Conservation (phyloP, 345 rosid genomes). For the Rhizophora mangle region DNA sequence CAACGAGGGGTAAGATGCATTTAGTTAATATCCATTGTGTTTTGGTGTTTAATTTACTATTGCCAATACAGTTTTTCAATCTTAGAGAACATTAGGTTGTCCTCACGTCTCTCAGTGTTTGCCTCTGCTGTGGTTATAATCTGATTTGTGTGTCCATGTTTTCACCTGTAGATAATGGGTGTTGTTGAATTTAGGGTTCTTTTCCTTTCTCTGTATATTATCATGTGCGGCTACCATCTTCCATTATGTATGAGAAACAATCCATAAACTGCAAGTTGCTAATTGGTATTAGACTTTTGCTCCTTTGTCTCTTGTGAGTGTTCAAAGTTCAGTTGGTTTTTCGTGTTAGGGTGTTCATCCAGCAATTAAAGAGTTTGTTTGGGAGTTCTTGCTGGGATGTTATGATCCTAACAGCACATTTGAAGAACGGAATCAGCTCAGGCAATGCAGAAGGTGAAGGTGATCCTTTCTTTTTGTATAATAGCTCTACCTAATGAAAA, state of each 20-base stretch:
- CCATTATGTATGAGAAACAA: no score
- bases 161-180: neutral
- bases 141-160: neutral
- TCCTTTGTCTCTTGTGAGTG: neutral
- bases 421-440: slow-evolving; percentile 61
- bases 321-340: slow-evolving; percentile 25
- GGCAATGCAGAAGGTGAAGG: slow-evolving; percentile 84
- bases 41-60: neutral
- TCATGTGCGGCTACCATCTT: no score
- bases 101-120: neutral
- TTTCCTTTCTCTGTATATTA: neutral
- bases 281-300: no score
- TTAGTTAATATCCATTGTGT: neutral
- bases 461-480: slow-evolving; percentile 22
- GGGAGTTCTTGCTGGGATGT: slow-evolving; percentile 96
- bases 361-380: slow-evolving; percentile 77
- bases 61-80: neutral
- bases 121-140: neutral
- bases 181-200: neutral
- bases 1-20: slow-evolving; percentile 71
- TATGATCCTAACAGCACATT: slow-evolving; percentile 87
- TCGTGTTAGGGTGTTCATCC: slow-evolving; percentile 84
- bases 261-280: no score
- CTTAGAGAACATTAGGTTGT: no score
- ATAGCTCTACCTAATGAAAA: neutral